Conservation (phyloP, 345 rosid species). For the Citrus reticulata region DNA sequence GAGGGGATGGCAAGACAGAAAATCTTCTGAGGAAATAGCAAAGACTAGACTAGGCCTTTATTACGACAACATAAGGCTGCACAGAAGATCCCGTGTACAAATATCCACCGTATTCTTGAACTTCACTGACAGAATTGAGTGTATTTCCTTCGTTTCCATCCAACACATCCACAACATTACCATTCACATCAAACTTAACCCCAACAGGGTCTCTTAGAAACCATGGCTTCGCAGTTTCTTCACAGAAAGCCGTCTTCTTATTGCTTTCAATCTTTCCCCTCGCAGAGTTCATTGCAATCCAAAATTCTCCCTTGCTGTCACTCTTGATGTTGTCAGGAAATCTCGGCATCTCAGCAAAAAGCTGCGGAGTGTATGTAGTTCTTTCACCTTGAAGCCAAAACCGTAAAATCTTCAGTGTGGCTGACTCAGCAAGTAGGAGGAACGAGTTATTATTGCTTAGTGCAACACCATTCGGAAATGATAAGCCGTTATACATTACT, state of each 20-base stretch:
- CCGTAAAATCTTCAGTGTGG: slow-evolving; percentile 14
- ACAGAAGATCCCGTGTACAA: slow-evolving; percentile 41
- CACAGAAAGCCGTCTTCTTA: neutral
- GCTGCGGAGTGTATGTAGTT: neutral
- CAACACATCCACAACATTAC: slow-evolving; percentile 24
- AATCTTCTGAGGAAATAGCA: neutral
- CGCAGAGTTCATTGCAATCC: slow-evolving; percentile 52
- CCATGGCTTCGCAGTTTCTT: neutral
- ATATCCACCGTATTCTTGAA: slow-evolving; percentile 25
- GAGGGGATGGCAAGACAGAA: neutral
- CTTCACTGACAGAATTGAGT: slow-evolving; percentile 40
- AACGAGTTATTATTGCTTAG: slow-evolving; percentile 44
- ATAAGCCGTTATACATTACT: slow-evolving; percentile 24
- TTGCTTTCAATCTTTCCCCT: slow-evolving; percentile 18
- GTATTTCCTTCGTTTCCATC: slow-evolving; percentile 24
- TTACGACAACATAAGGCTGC: slow-evolving; percentile 29
- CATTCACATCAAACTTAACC: slow-evolving; percentile 23
- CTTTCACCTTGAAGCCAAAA: slow-evolving; percentile 7
- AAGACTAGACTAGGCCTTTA: neutral
- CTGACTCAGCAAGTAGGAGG: slow-evolving; percentile 38
- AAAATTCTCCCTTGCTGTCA: slow-evolving; percentile 49
- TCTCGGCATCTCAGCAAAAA: slow-evolving; percentile 25
- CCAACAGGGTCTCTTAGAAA: slow-evolving; percentile 33
- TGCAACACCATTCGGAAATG: slow-evolving; percentile 48
- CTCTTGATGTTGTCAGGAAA: slow-evolving; percentile 41